Conservation (phyloP, 164 flowering plant genomes). For the Echeveria elegans region DNA sequence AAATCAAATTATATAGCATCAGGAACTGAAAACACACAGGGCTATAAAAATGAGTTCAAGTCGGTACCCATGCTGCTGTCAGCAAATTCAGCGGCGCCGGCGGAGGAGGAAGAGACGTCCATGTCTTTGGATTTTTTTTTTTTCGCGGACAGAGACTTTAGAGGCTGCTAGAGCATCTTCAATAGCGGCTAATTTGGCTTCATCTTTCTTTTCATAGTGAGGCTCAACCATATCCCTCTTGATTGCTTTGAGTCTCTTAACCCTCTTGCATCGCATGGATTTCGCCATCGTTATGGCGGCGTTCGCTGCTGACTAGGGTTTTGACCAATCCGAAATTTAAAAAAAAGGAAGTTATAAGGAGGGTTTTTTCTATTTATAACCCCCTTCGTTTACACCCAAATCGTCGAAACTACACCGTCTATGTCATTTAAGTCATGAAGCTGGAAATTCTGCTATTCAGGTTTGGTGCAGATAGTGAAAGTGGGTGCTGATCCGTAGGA, state of each 20-base stretch:
- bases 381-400: not conserved
- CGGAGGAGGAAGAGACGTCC: not conserved
- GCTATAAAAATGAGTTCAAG: not conserved
- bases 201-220: slow-evolving; percentile 61
- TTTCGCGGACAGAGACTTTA: slow-evolving; percentile 47
- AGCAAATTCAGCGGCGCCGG: not conserved
- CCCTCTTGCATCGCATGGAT: slow-evolving; percentile 74
- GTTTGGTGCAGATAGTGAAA: no score
- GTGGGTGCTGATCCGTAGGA: no score
- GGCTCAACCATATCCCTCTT: slow-evolving; percentile 67
- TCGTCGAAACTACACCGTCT: not conserved
- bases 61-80: not conserved
- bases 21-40: no score
- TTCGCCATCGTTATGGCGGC: slow-evolving; percentile 52
- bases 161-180: slow-evolving; percentile 84
- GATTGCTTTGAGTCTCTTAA: slow-evolving; percentile 76
- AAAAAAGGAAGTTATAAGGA: not conserved
- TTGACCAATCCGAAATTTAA: not conserved
- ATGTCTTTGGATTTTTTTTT: not conserved
- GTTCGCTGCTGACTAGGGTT: not conserved
- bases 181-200: slow-evolving; percentile 63
- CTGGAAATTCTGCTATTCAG: no score
- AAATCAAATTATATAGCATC: no score
- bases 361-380: no score
- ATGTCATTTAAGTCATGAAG: slow-evolving; percentile 15